These are phyloP conservation scores for Avena insularis DNA, from an alignment of 176 grass and related monocot species.

Conservation along the genomic window DNA sequence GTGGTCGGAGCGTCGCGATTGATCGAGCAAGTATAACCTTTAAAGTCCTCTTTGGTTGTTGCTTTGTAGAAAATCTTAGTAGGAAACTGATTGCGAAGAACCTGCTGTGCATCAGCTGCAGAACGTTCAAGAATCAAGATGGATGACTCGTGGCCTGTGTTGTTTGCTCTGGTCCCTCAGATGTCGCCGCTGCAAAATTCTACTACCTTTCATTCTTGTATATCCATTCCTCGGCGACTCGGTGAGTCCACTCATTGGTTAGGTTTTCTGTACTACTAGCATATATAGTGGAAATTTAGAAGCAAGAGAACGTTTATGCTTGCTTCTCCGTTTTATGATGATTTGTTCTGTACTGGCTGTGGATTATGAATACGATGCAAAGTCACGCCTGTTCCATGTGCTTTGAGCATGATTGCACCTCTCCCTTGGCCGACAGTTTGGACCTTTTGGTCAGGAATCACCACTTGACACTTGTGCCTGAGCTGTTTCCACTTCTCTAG, in stretches of 20 bases:
- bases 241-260: background rate
- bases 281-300: slow-evolving; percentile 2
- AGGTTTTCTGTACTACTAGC: background rate
- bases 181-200: background rate
- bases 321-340: background rate
- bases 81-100: background rate
- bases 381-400: background rate
- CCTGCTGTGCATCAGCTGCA: background rate
- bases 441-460: slow-evolving; percentile 16
- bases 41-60: background rate
- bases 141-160: background rate
- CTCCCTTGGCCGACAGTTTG: slow-evolving; percentile 34
- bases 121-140: background rate
- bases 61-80: background rate
- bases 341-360: background rate
- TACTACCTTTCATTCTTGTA: slow-evolving; percentile 9
- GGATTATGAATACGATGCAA: slow-evolving; percentile 11
- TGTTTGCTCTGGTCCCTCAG: background rate
- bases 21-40: background rate
- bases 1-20: slow-evolving; percentile 52
- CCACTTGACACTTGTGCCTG: slow-evolving; percentile 40
- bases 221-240: slow-evolving; percentile 5
- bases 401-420: background rate
- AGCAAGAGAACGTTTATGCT: background rate
- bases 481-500: slow-evolving; percentile 36